A percentile compares a stretch with the other conserved stretches of the same genome.
Evolutionary conservation across 2,329 filamentous ascomycete species (phyloP).

Genomic region (Epichloe sp.): DNA sequence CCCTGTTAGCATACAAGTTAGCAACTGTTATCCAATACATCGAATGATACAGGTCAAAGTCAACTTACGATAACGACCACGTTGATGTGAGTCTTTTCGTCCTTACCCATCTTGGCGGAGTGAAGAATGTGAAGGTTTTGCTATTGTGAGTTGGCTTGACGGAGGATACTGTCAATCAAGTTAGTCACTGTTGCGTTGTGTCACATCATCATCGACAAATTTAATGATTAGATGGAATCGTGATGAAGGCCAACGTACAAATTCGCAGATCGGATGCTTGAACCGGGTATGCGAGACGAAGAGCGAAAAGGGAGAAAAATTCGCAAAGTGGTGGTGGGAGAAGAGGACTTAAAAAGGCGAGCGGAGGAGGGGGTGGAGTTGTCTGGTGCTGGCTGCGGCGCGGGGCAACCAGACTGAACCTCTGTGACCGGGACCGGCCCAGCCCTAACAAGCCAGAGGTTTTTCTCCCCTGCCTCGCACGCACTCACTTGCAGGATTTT

Average conservation of each 20-base stretch:
- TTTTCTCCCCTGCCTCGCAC: slow-evolving; percentile 10
- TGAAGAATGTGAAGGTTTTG: slow-evolving; percentile 1
- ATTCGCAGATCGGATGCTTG: slow-evolving; percentile 31
- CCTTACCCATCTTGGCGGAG: slow-evolving; percentile 46
- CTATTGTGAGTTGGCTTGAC: slow-evolving; percentile 6
- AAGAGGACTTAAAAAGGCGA: slow-evolving; percentile 25
- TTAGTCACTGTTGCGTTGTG: not conserved
- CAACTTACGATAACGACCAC: slow-evolving; percentile 75
- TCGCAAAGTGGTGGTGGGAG: slow-evolving; percentile 23
- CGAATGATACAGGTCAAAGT: not conserved
- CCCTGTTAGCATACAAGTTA: slow-evolving; percentile 13
- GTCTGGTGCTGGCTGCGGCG: slow-evolving; percentile 17
- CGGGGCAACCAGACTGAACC: slow-evolving; percentile 19
- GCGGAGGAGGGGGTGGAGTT: slow-evolving; percentile 17
- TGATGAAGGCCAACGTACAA: slow-evolving; percentile 17
- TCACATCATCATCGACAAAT: not conserved
- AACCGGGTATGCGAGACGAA: slow-evolving; percentile 32
- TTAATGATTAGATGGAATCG: not conserved
- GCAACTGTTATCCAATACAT: not conserved
- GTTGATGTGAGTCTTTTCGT: slow-evolving; percentile 93
- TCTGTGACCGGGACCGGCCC: slow-evolving; percentile 8
- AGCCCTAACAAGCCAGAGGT: slow-evolving; percentile 24
- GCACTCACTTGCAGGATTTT: slow-evolving; percentile 9
- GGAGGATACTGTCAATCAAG: slow-evolving; percentile 1
- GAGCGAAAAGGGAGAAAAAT: slow-evolving; percentile 25